These are phyloP conservation scores for Apiospora rasikravindrae DNA, from an alignment of 2,329 filamentous ascomycete species.

Conservation along the genomic window DNA sequence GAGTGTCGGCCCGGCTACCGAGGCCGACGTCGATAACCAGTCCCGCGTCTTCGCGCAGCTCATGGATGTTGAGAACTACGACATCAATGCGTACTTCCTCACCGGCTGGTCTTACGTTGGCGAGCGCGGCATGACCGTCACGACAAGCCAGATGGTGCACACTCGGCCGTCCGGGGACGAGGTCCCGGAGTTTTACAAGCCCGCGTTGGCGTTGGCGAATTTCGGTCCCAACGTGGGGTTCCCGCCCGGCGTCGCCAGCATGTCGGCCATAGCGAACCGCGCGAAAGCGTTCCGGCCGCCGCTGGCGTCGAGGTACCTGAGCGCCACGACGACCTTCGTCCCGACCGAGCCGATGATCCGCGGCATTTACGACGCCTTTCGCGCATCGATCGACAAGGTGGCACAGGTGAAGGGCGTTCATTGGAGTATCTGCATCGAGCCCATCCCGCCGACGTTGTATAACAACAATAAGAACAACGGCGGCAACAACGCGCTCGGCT, in stretches of 20 bases:
- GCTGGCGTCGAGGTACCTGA: constrained; percentile 6
- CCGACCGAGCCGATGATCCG: constrained; percentile 25
- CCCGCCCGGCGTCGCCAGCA: constrained; percentile 14
- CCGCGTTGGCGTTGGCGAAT: background rate
- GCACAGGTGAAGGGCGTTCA: background rate
- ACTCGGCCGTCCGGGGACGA: background rate
- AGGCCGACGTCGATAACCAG: background rate
- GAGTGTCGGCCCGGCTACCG: background rate
- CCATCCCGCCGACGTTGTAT: background rate
- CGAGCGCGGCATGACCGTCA: background rate
- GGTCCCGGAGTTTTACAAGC: background rate
- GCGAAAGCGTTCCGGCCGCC: background rate
- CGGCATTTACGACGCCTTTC: constrained; percentile 24
- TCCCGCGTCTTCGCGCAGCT: constrained; percentile 22
- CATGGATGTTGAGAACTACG: constrained; percentile 25
- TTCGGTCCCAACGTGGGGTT: background rate
- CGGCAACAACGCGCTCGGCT: background rate
- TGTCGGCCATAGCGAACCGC: background rate
- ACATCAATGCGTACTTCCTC: constrained; percentile 19
- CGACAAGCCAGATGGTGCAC: background rate
- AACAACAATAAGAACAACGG: background rate
- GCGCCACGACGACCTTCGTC: constrained; percentile 24
- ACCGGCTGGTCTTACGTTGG: background rate
- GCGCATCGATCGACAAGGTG: constrained; percentile 14
- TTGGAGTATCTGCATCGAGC: background rate